These are phyloP conservation scores for Sporobolomyces phaffii DNA, from an alignment of 768 basidiomycete genomes.

Conservation along the genomic window DNA sequence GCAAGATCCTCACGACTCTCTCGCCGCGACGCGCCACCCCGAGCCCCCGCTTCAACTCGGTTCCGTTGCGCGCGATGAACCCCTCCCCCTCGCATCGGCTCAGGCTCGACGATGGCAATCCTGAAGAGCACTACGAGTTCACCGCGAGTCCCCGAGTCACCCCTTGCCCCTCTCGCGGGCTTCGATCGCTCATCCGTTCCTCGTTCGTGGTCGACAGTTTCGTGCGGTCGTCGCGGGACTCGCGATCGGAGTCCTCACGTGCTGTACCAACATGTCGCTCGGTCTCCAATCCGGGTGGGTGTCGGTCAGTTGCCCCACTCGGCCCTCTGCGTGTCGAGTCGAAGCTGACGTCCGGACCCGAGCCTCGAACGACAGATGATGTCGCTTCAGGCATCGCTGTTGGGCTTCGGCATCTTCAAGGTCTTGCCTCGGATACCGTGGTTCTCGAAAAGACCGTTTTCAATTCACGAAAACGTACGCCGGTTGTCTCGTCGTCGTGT, in stretches of 20 bases:
- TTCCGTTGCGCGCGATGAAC: too few relatives aligned
- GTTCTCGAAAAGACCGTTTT: conserved; percentile 21
- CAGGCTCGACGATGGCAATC: neutral
- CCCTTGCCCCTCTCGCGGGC: neutral
- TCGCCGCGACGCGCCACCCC: neutral
- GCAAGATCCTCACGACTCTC: neutral
- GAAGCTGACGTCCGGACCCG: neutral
- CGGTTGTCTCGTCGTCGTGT: conserved; percentile 53
- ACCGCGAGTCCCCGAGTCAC: neutral
- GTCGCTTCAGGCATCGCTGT: conserved; percentile 66
- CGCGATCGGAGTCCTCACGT: conserved; percentile 74
- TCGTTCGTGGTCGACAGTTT: too few relatives aligned
- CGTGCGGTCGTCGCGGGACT: conserved; percentile 70
- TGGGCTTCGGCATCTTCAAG: conserved; percentile 76
- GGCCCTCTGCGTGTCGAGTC: neutral
- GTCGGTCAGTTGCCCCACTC: conserved; percentile 44
- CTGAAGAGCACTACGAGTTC: conserved; percentile 8
- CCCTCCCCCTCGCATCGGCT: too few relatives aligned
- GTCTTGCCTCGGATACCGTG: conserved; percentile 49
- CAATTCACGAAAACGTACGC: conserved; percentile 35
- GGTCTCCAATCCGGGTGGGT: conserved; percentile 87
- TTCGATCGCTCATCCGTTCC: neutral
- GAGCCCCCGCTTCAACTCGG: too few relatives aligned
- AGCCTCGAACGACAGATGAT: conserved; percentile 52
- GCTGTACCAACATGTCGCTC: conserved; percentile 80